Conservation (phyloP, 1,284 basidiomycete species). For the Peniophora sp. region DNA sequence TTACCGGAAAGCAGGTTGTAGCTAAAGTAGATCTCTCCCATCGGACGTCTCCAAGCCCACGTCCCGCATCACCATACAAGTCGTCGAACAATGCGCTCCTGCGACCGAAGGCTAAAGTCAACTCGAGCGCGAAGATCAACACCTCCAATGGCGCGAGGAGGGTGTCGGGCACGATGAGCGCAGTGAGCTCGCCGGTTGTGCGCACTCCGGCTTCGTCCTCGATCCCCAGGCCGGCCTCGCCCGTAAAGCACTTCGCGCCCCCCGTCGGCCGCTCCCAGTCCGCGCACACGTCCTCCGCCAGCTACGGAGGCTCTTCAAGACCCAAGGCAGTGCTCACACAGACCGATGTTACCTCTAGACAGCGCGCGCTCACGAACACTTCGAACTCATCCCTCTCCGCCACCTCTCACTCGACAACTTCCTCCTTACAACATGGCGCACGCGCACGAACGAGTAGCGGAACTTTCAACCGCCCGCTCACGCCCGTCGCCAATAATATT, state of each 20-base stretch:
- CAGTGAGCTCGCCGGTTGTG: constrained; percentile 11
- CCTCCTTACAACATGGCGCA: constrained; percentile 13
- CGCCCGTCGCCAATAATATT: constrained; percentile 7
- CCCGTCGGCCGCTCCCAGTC: constrained; percentile 1
- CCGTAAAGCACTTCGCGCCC: constrained; percentile 23
- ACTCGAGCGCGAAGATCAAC: constrained; percentile 38
- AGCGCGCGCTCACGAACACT: constrained; percentile 22
- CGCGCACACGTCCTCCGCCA: constrained; percentile 7
- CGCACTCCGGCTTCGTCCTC: constrained; percentile 13
- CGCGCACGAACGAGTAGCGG: constrained; percentile 18
- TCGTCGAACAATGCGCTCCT: constrained; percentile 20
- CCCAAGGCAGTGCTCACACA: constrained; percentile 12
- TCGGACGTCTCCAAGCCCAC: constrained; percentile 15
- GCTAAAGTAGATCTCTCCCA: constrained; percentile 21
- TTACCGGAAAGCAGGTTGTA: constrained; percentile 19
- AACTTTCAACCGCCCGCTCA: constrained; percentile 21
- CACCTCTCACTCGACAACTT: constrained; percentile 16
- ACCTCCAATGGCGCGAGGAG: constrained; percentile 16
- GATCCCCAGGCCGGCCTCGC: constrained; percentile 30
- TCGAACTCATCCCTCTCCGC: constrained; percentile 9
- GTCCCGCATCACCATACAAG: constrained; percentile 49
- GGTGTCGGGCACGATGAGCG: constrained; percentile 7
- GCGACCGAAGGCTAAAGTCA: constrained; percentile 55
- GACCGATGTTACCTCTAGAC: constrained; percentile 21
- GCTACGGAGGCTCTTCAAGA: constrained; percentile 19